A percentile compares a stretch with the other conserved stretches of the same genome.
Conservation (phyloP, 148 eudicot species). For the Camellia lanceoleosa region DNA sequence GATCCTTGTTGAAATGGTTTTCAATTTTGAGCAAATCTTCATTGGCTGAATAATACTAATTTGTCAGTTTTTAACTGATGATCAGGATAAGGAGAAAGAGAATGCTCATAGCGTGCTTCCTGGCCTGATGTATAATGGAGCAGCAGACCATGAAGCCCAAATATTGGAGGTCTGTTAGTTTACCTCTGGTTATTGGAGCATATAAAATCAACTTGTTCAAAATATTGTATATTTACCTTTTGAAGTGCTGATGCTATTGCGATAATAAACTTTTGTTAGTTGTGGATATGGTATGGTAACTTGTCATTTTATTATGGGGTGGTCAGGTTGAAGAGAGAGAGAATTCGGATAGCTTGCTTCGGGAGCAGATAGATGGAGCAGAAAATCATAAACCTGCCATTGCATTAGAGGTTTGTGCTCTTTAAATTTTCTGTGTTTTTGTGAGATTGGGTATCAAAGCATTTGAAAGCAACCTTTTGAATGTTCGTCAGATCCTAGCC, state of each 20-base stretch:
- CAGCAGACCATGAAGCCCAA: slow-evolving; percentile 17
- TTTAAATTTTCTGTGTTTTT: not conserved
- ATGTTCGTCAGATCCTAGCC: not conserved
- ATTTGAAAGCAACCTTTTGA: slow-evolving; percentile 1
- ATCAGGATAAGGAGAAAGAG: slow-evolving; percentile 36
- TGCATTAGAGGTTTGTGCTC: slow-evolving; percentile 32
- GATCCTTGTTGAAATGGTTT: not conserved
- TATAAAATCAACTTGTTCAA: not conserved
- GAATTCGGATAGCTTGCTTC: slow-evolving; percentile 21
- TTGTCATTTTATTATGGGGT: slow-evolving; percentile 3
- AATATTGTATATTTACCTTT: not conserved
- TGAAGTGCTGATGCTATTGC: not conserved
- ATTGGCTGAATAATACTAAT: slow-evolving; percentile 14
- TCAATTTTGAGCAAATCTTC: not conserved
- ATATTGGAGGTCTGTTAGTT: slow-evolving; percentile 23
- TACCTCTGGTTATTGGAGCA: not conserved
- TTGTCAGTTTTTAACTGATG: slow-evolving; percentile 2
- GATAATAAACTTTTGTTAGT: not conserved
- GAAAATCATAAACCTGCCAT: slow-evolving; percentile 14
- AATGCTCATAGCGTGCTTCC: slow-evolving; percentile 23
- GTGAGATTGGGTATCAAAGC: slow-evolving; percentile 1
- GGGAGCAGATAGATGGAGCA: slow-evolving; percentile 24
- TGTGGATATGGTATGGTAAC: not conserved
- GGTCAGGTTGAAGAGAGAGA: slow-evolving; percentile 38
- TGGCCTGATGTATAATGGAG: slow-evolving; percentile 23